These are phyloP conservation scores for Cladosporium sp. DNA, from an alignment of 2,329 filamentous ascomycete genomes.

Conservation along the genomic window DNA sequence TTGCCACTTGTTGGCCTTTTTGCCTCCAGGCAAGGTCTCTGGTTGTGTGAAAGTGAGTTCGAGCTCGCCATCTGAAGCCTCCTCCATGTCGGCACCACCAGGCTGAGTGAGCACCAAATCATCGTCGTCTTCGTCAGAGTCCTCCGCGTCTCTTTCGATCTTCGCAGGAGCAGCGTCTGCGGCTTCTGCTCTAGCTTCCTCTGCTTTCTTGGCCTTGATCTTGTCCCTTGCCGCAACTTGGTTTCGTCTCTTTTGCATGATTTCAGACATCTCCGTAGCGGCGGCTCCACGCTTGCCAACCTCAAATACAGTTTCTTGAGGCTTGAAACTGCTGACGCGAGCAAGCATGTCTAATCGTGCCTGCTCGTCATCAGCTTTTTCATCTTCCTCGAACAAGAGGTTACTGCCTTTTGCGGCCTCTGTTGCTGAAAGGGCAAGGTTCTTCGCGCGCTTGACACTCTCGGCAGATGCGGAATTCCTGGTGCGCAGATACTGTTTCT, in stretches of 20 bases:
- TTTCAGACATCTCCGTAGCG: conserved; percentile 63
- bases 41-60: conserved; percentile 47
- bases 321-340: conserved; percentile 80
- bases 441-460: conserved; percentile 82
- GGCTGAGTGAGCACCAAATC: conserved; percentile 33
- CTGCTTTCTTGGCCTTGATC: conserved; percentile 38
- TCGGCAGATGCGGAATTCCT: conserved; percentile 85
- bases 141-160: conserved; percentile 35
- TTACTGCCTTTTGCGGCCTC: conserved; percentile 72
- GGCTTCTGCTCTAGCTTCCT: conserved; percentile 15
- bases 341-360: conserved; percentile 83
- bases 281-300: conserved; percentile 69
- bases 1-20: conserved; percentile 56
- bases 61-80: conserved; percentile 51
- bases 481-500: conserved; percentile 87
- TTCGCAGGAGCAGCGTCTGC: conserved; percentile 3
- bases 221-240: conserved; percentile 56
- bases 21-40: conserved; percentile 15
- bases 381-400: conserved; percentile 64
- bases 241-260: conserved; percentile 69
- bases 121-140: conserved; percentile 36
- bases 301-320: conserved; percentile 94
- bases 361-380: conserved; percentile 61
- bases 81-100: conserved; percentile 34
- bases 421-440: conserved; percentile 58